A percentile compares a stretch with the other conserved stretches of the same genome.
Evolutionary conservation across 257 asterid species (phyloP).

Genomic region (Petrea volubilis): DNA sequence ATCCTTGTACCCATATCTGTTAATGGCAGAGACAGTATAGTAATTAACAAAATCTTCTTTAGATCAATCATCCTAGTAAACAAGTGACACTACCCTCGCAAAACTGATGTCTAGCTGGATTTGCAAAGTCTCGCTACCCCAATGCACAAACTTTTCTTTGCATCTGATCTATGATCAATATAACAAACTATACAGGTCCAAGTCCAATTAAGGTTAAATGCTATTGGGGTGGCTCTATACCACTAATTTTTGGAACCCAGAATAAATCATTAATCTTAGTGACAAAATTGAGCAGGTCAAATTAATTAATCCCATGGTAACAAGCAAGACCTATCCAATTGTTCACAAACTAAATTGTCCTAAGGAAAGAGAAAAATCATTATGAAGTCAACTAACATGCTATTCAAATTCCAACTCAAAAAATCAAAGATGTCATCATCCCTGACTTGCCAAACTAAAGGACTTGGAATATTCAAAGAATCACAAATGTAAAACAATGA

Average conservation of each 20-base stretch:
- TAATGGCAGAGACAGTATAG: conserved; percentile 18
- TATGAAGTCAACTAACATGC: neutral
- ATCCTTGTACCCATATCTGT: conserved; percentile 98
- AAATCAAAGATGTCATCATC: neutral
- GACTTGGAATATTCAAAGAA: conserved; percentile 1
- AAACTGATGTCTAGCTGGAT: neutral
- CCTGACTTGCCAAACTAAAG: neutral
- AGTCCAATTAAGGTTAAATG: neutral
- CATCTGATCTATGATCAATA: conserved; percentile 1
- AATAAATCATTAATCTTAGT: neutral
- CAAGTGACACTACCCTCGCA: neutral
- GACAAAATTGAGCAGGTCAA: neutral
- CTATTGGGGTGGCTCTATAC: neutral
- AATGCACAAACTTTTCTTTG: neutral
- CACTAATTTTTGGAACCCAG: conserved; percentile 5
- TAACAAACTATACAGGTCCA: neutral
- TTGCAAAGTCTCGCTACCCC: neutral
- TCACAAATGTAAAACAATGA: neutral
- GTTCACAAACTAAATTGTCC: neutral
- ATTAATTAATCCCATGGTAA: neutral
- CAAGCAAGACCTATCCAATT: neutral
- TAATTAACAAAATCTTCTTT: neutral
- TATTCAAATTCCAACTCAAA: conserved; percentile 3
- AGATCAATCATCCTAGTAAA: neutral
- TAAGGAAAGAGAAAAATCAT: neutral